Evolutionary conservation across 352 stramenopile genomes (phyloP).

Genomic region (Globisporangium paddicum): DNA sequence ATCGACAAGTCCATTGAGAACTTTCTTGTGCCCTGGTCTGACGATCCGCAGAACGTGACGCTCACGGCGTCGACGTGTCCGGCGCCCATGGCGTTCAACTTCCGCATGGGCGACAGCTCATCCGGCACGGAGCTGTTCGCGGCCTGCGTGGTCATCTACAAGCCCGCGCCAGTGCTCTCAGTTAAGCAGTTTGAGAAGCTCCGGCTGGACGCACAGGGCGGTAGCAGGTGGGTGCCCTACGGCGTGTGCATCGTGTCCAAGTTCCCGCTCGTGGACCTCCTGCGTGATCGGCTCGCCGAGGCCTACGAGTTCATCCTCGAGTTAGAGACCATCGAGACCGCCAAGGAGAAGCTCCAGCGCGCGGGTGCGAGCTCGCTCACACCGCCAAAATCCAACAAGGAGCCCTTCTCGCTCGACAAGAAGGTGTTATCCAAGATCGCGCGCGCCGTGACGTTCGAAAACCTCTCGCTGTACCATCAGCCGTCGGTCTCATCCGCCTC

Average conservation of each 20-base stretch:
- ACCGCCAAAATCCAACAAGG: conserved; percentile 11
- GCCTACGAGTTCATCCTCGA: conserved; percentile 81
- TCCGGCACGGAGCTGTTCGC: conserved; percentile 70
- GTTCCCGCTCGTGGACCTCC: conserved; percentile 71
- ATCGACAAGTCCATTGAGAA: conserved; percentile 70
- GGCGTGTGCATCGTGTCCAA: conserved; percentile 81
- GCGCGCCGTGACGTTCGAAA: conserved; percentile 58
- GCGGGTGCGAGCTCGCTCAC: conserved; percentile 4
- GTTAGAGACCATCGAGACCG: conserved; percentile 46
- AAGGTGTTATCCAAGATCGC: conserved; percentile 78
- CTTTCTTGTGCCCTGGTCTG: conserved; percentile 64
- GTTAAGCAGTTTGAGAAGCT: conserved; percentile 53
- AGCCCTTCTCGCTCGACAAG: conserved; percentile 69
- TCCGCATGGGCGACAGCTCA: conserved; percentile 73
- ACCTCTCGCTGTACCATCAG: conserved; percentile 50
- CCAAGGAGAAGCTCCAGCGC: conserved; percentile 21
- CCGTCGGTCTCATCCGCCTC: conserved; percentile 16
- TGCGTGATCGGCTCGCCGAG: conserved; percentile 76
- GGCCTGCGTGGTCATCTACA: conserved; percentile 77
- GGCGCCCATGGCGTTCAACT: conserved; percentile 64
- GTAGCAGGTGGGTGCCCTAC: conserved; percentile 69
- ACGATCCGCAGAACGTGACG: conserved; percentile 38
- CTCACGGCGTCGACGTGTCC: conserved; percentile 40
- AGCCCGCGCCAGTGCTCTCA: conserved; percentile 57
- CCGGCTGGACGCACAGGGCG: conserved; percentile 35